These are phyloP conservation scores for Ustulina deusta DNA, from an alignment of 2,329 filamentous ascomycete species.

Conservation along the genomic window DNA sequence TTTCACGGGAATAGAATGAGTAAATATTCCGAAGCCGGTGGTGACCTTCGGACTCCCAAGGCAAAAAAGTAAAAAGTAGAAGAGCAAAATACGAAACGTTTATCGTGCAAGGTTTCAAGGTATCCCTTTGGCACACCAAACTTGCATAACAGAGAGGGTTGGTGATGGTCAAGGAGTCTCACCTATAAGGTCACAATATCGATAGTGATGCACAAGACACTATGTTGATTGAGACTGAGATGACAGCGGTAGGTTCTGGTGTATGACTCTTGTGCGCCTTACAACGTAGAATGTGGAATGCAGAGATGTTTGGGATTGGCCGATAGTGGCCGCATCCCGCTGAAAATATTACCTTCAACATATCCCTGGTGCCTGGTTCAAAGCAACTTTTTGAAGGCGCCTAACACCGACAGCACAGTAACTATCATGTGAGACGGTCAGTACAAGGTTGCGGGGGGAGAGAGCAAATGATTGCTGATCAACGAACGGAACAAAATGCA, in stretches of 20 bases:
- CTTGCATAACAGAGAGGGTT: neutral
- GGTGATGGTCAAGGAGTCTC: neutral
- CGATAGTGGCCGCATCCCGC: neutral
- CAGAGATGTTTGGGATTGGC: neutral
- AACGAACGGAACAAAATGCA: neutral
- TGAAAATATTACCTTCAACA: neutral
- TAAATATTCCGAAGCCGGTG: neutral
- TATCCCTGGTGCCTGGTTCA: neutral
- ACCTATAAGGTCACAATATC: neutral
- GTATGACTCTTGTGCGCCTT: neutral
- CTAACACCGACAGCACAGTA: neutral
- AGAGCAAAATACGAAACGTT: neutral
- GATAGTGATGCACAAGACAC: neutral
- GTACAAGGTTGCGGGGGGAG: slow-evolving; percentile 3
- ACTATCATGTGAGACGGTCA: neutral
- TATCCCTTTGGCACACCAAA: neutral
- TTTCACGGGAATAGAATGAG: slow-evolving; percentile 5
- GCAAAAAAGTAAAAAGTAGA: neutral
- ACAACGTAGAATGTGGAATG: neutral
- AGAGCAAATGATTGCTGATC: slow-evolving; percentile 1
- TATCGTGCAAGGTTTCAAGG: neutral
- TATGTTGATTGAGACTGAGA: neutral
- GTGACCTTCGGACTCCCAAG: neutral
- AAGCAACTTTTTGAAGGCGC: neutral
- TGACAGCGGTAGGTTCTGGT: neutral